A percentile compares a stretch with the other conserved stretches of the same genome.
Evolutionary conservation across 2,329 filamentous ascomycete species (phyloP).

Genomic region (Ramularia endophylla): DNA sequence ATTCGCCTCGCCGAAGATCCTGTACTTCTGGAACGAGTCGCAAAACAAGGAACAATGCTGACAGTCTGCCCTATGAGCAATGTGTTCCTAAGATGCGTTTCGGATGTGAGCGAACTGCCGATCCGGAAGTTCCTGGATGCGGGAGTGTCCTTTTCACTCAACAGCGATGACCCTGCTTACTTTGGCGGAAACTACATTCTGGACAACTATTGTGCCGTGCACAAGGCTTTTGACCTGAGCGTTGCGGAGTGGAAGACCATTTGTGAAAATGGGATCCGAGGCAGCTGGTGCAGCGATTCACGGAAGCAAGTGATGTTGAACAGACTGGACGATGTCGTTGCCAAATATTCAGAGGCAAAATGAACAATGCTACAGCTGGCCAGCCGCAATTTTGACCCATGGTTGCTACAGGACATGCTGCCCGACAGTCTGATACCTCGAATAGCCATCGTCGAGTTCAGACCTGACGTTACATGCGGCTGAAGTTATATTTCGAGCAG

Average conservation of each 20-base stretch:
- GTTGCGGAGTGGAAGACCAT: conserved; percentile 63
- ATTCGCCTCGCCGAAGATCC: conserved; percentile 58
- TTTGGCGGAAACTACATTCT: conserved; percentile 66
- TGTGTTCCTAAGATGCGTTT: conserved; percentile 55
- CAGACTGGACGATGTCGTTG: conserved; percentile 14
- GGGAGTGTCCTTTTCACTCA: conserved; percentile 64
- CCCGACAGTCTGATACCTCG: too few species aligned
- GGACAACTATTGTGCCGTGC: conserved; percentile 70
- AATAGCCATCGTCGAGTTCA: too few species aligned
- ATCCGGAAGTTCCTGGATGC: conserved; percentile 57
- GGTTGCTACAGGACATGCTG: too few species aligned
- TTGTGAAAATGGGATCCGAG: conserved; percentile 55
- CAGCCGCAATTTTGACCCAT: too few species aligned
- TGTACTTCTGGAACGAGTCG: conserved; percentile 54
- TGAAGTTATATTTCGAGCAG: too few species aligned
- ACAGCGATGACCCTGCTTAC: conserved; percentile 69
- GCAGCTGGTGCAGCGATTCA: conserved; percentile 61
- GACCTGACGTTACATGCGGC: too few species aligned
- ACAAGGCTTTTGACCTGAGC: conserved; percentile 61
- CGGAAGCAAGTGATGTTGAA: conserved; percentile 56
- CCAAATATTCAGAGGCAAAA: neutral
- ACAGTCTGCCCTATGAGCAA: conserved; percentile 72
- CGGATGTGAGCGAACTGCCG: conserved; percentile 51
- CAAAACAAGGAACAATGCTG: conserved; percentile 52
- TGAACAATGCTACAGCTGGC: too few species aligned